Evolutionary conservation across 2,329 filamentous ascomycete genomes (phyloP).

Genomic region (Hypoxylon sp.): DNA sequence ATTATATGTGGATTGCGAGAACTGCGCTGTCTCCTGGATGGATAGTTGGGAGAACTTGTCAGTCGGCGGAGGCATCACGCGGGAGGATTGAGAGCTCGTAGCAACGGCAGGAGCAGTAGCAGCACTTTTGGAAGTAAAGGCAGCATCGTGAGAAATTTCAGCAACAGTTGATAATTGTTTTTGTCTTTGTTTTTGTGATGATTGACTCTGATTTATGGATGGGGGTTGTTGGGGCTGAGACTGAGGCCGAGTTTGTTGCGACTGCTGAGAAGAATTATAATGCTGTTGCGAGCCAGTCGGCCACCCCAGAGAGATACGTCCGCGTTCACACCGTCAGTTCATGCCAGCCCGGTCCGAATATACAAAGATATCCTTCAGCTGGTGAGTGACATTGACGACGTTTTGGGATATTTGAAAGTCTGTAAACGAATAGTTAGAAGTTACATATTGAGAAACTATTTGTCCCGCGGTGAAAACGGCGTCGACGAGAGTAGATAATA

Average conservation of each 20-base stretch:
- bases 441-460: not conserved
- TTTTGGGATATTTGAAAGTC: constrained; percentile 81
- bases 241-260: constrained; percentile 36
- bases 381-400: constrained; percentile 88
- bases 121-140: constrained; percentile 10
- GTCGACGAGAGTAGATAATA: not conserved
- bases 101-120: constrained; percentile 17
- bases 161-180: constrained; percentile 30
- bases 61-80: constrained; percentile 32
- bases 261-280: constrained; percentile 32
- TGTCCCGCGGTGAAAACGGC: not conserved
- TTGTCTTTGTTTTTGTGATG: constrained; percentile 33
- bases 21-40: constrained; percentile 36
- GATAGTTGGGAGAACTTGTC: constrained; percentile 35
- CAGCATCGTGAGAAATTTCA: constrained; percentile 25
- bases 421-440: constrained; percentile 52
- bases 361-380: constrained; percentile 80
- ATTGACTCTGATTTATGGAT: constrained; percentile 19
- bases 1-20: constrained; percentile 33
- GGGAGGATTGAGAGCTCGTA: constrained; percentile 41
- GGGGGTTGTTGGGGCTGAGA: constrained; percentile 19
- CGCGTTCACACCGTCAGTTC: constrained; percentile 51
- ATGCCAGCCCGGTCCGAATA: constrained; percentile 63
- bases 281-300: constrained; percentile 46
- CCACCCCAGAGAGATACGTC: constrained; percentile 57